phyloP scores from a whole-genome alignment of 1,139 yeast genomes.

The Kodamaea anthophila region DNA sequence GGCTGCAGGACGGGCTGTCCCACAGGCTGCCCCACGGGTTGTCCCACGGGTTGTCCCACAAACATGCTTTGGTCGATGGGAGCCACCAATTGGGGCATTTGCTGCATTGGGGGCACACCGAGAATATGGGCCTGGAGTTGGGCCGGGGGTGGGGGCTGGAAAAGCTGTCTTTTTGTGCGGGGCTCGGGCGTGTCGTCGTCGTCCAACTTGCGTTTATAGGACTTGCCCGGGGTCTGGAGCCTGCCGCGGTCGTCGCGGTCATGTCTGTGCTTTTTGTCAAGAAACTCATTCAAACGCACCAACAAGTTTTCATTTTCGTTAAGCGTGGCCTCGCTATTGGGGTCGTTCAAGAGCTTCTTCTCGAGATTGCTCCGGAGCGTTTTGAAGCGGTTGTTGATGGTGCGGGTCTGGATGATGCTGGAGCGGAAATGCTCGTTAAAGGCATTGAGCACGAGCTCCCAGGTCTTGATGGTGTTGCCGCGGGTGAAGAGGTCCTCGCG shows the following conservation, averaged over 20 bases:
- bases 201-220: background rate
- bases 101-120: background rate
- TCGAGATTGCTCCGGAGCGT: slow-evolving; percentile 20
- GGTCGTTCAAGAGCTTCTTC: slow-evolving; percentile 15
- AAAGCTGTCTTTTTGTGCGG: background rate
- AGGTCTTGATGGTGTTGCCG: slow-evolving; percentile 25
- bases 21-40: background rate
- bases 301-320: slow-evolving; percentile 23
- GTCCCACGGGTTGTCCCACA: background rate
- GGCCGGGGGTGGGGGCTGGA: slow-evolving; percentile 1
- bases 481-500: slow-evolving; percentile 22
- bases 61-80: background rate
- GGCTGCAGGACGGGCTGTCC: background rate
- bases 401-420: slow-evolving; percentile 23
- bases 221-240: background rate
- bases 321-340: slow-evolving; percentile 9
- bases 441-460: slow-evolving; percentile 21
- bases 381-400: slow-evolving; percentile 26
- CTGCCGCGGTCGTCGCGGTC: background rate
- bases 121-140: background rate
- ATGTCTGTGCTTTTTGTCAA: slow-evolving; percentile 6
- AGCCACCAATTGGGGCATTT: background rate
- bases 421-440: slow-evolving; percentile 18
- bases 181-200: background rate
- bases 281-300: slow-evolving; percentile 15